Conservation (phyloP, 2,329 filamentous ascomycete genomes). For the Ophiostoma tasmaniense region DNA sequence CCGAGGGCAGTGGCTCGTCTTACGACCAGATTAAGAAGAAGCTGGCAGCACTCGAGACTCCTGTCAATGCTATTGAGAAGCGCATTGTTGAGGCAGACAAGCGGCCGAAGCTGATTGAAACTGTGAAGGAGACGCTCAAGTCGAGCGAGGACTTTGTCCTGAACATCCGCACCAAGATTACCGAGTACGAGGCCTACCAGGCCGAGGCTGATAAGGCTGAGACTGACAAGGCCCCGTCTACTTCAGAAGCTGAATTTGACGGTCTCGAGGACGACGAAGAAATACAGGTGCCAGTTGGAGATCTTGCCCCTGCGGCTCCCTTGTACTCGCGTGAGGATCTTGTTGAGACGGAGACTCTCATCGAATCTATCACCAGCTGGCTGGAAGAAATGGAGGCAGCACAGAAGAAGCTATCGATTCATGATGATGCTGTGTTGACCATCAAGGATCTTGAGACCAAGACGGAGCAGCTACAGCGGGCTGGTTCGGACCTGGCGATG, state of each 20-base stretch:
- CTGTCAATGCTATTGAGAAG: conserved; percentile 68
- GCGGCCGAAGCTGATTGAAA: conserved; percentile 61
- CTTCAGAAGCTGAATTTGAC: conserved; percentile 44
- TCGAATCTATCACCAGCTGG: conserved; percentile 61
- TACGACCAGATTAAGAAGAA: conserved; percentile 67
- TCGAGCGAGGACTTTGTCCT: conserved; percentile 62
- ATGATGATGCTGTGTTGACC: conserved; percentile 67
- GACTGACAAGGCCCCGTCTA: conserved; percentile 26
- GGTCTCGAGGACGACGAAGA: conserved; percentile 66
- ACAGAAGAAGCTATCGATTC: conserved; percentile 61
- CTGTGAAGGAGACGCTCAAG: conserved; percentile 61
- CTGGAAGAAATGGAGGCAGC: conserved; percentile 60
- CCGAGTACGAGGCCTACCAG: conserved; percentile 55
- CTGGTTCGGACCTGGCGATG: conserved; percentile 60
- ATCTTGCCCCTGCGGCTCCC: conserved; percentile 27
- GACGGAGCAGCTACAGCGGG: conserved; percentile 62
- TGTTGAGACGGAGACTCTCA: conserved; percentile 51
- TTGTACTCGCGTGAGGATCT: conserved; percentile 29
- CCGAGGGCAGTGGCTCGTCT: conserved; percentile 67
- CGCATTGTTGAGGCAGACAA: conserved; percentile 63
- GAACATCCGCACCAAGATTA: conserved; percentile 61
- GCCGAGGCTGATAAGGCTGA: conserved; percentile 37
- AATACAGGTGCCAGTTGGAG: conserved; percentile 21
- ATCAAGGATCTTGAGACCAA: conserved; percentile 63
- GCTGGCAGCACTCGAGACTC: conserved; percentile 65